phyloP scores from a whole-genome alignment of 495 filamentous ascomycete genomes.

The Arthonia radiata region DNA sequence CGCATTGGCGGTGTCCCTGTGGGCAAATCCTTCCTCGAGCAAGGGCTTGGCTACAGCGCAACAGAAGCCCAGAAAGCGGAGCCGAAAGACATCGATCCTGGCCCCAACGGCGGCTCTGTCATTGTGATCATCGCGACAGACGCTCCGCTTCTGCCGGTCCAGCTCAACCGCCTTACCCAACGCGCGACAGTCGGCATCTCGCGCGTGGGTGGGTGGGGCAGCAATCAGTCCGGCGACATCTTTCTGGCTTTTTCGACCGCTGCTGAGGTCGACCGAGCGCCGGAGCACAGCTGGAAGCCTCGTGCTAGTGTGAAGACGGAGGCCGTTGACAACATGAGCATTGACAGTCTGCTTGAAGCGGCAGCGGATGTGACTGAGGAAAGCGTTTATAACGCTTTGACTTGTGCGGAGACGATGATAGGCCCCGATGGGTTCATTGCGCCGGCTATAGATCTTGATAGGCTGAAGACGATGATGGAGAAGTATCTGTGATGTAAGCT shows the following conservation, averaged over 20 bases:
- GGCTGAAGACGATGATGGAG: conserved; percentile 21
- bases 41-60: conserved; percentile 8
- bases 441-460: conserved; percentile 21
- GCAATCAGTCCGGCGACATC: conserved; percentile 25
- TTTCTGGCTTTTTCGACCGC: conserved; percentile 29
- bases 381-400: conserved; percentile 26
- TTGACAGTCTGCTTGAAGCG: conserved; percentile 24
- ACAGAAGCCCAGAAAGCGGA: neutral
- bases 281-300: conserved; percentile 10
- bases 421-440: conserved; percentile 14
- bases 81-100: conserved; percentile 10
- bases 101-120: conserved; percentile 21
- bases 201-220: conserved; percentile 21
- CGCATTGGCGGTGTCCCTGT: conserved; percentile 24
- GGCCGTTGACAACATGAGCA: conserved; percentile 21
- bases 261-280: conserved; percentile 12
- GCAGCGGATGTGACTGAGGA: conserved; percentile 26
- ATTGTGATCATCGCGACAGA: conserved; percentile 27
- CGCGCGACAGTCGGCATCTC: conserved; percentile 25
- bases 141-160: conserved; percentile 23
- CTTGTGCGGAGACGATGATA: conserved; percentile 22
- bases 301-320: conserved; percentile 15
- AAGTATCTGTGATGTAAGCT: conserved; percentile 16
- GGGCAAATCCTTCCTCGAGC: conserved; percentile 15
- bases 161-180: conserved; percentile 26